Evolutionary conservation across 805 yeast genomes (phyloP).

Genomic region (Candida rishiriensis): DNA sequence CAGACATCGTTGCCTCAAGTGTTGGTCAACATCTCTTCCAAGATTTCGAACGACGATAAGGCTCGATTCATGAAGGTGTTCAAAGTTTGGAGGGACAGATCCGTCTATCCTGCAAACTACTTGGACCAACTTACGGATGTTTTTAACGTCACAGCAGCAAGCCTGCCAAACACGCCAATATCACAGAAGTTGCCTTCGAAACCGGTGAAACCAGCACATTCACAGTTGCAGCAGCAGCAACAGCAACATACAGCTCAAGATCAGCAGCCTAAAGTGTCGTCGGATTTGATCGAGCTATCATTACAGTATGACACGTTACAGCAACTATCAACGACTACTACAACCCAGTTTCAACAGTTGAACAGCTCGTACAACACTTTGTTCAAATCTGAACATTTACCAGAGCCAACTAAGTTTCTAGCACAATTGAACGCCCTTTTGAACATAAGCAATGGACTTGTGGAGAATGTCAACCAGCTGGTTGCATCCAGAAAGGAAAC

Average conservation of each 20-base stretch:
- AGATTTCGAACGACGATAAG: slow-evolving; percentile 23
- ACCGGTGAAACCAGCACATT: no score
- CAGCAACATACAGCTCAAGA: background rate
- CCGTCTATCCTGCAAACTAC: slow-evolving; percentile 33
- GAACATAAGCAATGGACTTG: slow-evolving; percentile 9
- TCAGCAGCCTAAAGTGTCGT: slow-evolving; percentile 13
- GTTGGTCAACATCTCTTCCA: slow-evolving; percentile 29
- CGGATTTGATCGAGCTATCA: slow-evolving; percentile 24
- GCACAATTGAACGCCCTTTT: slow-evolving; percentile 18
- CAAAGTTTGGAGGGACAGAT: slow-evolving; percentile 54
- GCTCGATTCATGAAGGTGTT: slow-evolving; percentile 46
- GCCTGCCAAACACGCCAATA: background rate
- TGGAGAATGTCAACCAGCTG: slow-evolving; percentile 10
- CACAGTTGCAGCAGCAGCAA: no score
- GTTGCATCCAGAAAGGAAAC: slow-evolving; percentile 19
- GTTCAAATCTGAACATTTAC: slow-evolving; percentile 28
- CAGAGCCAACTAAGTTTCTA: slow-evolving; percentile 28
- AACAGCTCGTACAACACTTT: slow-evolving; percentile 20
- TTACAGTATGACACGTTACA: slow-evolving; percentile 20
- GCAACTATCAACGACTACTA: slow-evolving; percentile 16
- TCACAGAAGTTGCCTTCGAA: background rate
- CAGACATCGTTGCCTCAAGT: slow-evolving; percentile 42
- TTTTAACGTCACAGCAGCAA: slow-evolving; percentile 1
- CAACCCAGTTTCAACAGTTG: slow-evolving; percentile 16
- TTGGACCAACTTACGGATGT: slow-evolving; percentile 13